A percentile compares a stretch with the other conserved stretches of the same genome.
Evolutionary conservation across 169 alveolate species (phyloP).

Genomic region (Toxoplasma gondii): DNA sequence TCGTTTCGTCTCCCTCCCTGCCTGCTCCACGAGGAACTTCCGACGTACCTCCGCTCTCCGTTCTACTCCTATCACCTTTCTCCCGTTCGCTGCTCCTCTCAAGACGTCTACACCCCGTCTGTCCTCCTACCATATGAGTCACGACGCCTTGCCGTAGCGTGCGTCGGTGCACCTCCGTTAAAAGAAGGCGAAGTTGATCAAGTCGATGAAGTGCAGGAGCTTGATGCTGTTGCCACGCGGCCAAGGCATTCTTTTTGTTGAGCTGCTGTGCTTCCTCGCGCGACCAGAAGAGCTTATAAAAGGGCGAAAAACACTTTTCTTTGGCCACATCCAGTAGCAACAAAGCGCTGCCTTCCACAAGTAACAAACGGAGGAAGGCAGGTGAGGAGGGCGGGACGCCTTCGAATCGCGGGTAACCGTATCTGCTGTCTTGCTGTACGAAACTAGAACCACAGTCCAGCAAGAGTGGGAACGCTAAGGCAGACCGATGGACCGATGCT

Average conservation of each 20-base stretch:
- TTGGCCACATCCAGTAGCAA: neutral
- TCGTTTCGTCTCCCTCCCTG: too few species aligned
- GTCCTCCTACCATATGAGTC: neutral
- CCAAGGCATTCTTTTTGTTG: neutral
- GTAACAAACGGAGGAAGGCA: slow-evolving; percentile 8
- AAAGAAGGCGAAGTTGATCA: neutral
- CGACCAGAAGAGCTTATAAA: neutral
- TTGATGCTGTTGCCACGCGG: slow-evolving; percentile 1
- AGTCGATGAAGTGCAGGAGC: neutral
- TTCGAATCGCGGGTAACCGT: slow-evolving; percentile 19
- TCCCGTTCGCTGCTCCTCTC: too few species aligned
- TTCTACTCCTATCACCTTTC: too few species aligned
- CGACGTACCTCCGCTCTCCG: too few species aligned
- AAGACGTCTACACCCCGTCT: neutral
- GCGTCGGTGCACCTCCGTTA: neutral
- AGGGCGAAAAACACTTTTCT: neutral
- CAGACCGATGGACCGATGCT: neutral
- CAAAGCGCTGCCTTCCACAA: neutral
- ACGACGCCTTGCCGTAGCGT: neutral
- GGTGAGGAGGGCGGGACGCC: slow-evolving; percentile 33
- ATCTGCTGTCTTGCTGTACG: slow-evolving; percentile 5
- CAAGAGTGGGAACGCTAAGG: neutral
- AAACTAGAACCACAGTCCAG: neutral
- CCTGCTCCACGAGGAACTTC: too few species aligned
- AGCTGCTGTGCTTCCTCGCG: neutral